Conservation (phyloP, 139 green algal species). For the Auxenochlorella pyrenoidosa region DNA sequence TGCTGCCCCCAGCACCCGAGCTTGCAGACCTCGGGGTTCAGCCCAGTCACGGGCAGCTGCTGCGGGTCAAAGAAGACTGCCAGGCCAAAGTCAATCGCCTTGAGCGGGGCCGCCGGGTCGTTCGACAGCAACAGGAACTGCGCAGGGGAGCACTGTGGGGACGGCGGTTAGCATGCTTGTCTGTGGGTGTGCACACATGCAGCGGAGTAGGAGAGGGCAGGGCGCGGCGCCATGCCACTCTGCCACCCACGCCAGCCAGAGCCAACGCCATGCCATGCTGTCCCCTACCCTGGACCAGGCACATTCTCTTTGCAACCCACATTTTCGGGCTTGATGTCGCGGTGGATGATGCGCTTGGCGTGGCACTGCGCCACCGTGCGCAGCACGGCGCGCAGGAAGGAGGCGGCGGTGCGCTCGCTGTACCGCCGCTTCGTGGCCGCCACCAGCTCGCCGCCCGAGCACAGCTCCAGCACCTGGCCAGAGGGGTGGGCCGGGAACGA, state of each 20-base stretch:
- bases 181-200: too few relatives aligned
- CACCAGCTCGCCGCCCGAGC: conserved; percentile 57
- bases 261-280: too few relatives aligned
- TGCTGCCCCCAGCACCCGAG: too few relatives aligned
- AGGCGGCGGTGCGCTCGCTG: conserved; percentile 49
- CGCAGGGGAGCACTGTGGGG: not conserved
- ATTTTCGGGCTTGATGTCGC: conserved; percentile 59
- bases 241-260: not conserved
- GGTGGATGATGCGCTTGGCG: conserved; percentile 49
- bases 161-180: not conserved
- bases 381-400: conserved; percentile 50
- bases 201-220: not conserved
- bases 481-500: not conserved
- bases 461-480: conserved; percentile 54
- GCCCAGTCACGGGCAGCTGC: conserved; percentile 73
- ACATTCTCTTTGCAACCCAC: too few relatives aligned
- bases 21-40: conserved; percentile 80
- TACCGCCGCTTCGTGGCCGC: conserved; percentile 40
- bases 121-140: conserved; percentile 59
- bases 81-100: conserved; percentile 69
- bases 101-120: conserved; percentile 46
- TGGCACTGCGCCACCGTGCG: conserved; percentile 60
- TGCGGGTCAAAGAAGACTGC: conserved; percentile 38
- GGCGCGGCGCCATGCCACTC: not conserved
- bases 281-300: too few relatives aligned